Evolutionary conservation across 768 basidiomycete species (phyloP).

Genomic region (Pleurotus cornucopiae): DNA sequence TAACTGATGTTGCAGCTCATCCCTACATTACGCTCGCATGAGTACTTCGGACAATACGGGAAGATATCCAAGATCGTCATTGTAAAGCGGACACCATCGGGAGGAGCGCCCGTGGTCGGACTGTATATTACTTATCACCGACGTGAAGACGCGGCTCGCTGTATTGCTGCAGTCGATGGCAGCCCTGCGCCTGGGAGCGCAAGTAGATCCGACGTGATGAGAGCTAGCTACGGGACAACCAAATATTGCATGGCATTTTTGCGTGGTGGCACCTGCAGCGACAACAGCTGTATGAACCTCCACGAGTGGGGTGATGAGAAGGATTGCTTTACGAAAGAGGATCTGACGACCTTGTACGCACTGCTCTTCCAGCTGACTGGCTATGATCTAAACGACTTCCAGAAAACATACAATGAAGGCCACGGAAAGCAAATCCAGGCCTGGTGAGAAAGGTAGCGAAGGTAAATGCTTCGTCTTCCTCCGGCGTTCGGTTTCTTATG

Average conservation of each 20-base stretch:
- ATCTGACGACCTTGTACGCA: slow-evolving; percentile 81
- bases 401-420: slow-evolving; percentile 95
- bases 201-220: slow-evolving; percentile 66
- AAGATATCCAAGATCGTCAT: slow-evolving; percentile 95
- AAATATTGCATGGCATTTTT: slow-evolving; percentile 98
- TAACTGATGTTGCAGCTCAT: slow-evolving; percentile 55
- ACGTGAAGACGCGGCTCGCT: slow-evolving; percentile 90
- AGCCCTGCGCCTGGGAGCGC: slow-evolving; percentile 86
- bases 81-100: slow-evolving; percentile 80
- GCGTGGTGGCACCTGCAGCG: slow-evolving; percentile 77
- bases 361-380: slow-evolving; percentile 10
- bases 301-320: slow-evolving; percentile 99
- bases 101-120: slow-evolving; percentile 76
- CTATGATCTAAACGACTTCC: slow-evolving; percentile 9
- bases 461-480: slow-evolving; percentile 24
- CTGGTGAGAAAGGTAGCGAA: slow-evolving; percentile 61
- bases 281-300: slow-evolving; percentile 87
- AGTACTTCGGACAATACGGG: slow-evolving; percentile 98
- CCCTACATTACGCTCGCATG: slow-evolving; percentile 86
- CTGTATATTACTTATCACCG: slow-evolving; percentile 95
- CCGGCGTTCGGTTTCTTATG: slow-evolving; percentile 8
- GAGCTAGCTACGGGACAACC: slow-evolving; percentile 93
- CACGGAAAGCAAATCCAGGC: slow-evolving; percentile 64
- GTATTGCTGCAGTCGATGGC: slow-evolving; percentile 91
- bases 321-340: slow-evolving; percentile 96